Base-by-base conservation (phyloP, 192 early-diverging fungal genomes). In the Linnemannia exigua region DNA sequence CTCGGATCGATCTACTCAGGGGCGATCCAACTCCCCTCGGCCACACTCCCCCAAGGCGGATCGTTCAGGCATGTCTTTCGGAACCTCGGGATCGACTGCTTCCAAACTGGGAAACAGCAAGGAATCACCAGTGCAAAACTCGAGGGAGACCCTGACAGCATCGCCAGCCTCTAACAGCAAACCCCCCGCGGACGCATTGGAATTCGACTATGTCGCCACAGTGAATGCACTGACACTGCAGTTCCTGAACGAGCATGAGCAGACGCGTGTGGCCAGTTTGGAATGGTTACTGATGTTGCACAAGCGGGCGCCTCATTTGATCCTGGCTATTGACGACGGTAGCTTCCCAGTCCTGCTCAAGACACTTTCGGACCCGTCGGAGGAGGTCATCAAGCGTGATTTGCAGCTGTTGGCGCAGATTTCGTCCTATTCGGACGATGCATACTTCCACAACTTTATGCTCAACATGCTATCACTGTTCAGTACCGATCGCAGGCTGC, bases 221-320 rank as follows among this genome's bases (percentile, higher is more conserved):
- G 95, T 99, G 11, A 93, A 93, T 35, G 92, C 95, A 0, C 73
- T 99, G 8, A 95, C 95, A 52, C 80, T 91, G 17, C 95, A 95
- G 74, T 95, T 96, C 72, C 88, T 93, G 75, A 95, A 99, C 85
- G 95, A 96, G 73, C 94, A 96, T 73, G 98, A 99, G 85, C 96
- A 97, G 74, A 98, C 99, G 1, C 91, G 98, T 44, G 92, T 97
- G 5, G 95, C 97, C 0, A 95, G 95, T 44, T 89, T 99, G 83
- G 97, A 98, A 46, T 99, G 99, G 99, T 89, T 99, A 16, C 82
- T 98, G n/a, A 97, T 99, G 94, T 87, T 99, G 51, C 98, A 99
- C 80, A 95, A 94, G 68, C 98, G 98, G 76, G 95, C 97, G 12
- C 97, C 98, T 0, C 93, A 92, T 66, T 87, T 96, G 81, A 97